phyloP scores from a whole-genome alignment of 2,329 filamentous ascomycete genomes.

The Macrophomina pseudophaseolina region DNA sequence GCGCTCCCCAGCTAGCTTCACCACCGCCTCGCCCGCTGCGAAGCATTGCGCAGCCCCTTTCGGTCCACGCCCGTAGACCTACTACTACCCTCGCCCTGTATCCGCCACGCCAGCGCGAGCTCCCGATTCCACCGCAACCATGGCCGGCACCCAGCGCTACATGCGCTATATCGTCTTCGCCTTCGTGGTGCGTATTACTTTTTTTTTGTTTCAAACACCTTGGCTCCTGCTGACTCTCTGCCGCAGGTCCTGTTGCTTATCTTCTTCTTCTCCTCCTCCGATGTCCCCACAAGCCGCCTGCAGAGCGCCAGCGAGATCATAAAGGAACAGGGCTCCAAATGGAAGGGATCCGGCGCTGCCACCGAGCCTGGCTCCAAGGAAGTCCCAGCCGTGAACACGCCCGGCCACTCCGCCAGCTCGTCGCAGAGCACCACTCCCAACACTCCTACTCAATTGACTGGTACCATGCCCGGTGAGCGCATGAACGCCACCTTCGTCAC shows the following conservation, averaged over 20 bases:
- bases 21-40: slow-evolving; percentile 1
- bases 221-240: slow-evolving; percentile 7
- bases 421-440: slow-evolving; percentile 39
- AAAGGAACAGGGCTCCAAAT: slow-evolving; percentile 34
- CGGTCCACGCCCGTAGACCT: neutral
- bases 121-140: slow-evolving; percentile 49
- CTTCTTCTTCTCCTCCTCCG: slow-evolving; percentile 77
- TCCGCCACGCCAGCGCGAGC: neutral
- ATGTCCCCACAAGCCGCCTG: slow-evolving; percentile 42
- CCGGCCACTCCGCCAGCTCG: neutral
- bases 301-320: slow-evolving; percentile 42
- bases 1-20: neutral
- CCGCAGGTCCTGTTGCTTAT: slow-evolving; percentile 69
- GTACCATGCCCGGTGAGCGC: slow-evolving; percentile 68
- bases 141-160: slow-evolving; percentile 75
- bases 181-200: slow-evolving; percentile 71
- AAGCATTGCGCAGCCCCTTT: slow-evolving; percentile 8
- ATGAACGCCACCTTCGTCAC: slow-evolving; percentile 99
- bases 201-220: neutral
- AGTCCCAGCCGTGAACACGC: slow-evolving; percentile 2
- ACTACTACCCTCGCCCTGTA: neutral
- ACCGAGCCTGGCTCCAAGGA: slow-evolving; percentile 17
- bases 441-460: slow-evolving; percentile 38
- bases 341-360: slow-evolving; percentile 25
- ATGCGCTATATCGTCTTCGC: slow-evolving; percentile 76